These are phyloP conservation scores for Ophiostoma australiae DNA, from an alignment of 2,329 filamentous ascomycete species.

Conservation along the genomic window DNA sequence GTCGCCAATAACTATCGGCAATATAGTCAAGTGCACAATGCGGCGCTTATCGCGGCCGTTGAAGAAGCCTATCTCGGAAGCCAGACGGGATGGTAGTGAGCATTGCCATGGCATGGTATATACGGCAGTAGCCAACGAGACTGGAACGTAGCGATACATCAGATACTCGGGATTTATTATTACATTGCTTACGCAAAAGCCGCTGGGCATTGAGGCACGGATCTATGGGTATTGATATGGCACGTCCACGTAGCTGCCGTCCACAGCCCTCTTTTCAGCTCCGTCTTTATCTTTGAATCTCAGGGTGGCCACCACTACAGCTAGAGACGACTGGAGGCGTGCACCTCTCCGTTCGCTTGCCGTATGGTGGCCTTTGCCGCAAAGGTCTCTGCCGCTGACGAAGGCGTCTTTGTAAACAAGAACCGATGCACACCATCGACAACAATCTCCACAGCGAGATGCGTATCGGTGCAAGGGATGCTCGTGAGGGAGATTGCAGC, in stretches of 20 bases:
- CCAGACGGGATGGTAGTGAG: too few species aligned
- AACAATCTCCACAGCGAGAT: not conserved
- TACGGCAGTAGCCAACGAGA: too few species aligned
- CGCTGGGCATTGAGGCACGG: not conserved
- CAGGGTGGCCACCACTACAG: not conserved
- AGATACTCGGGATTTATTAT: not conserved
- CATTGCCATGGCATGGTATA: too few species aligned
- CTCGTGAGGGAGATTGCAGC: not conserved
- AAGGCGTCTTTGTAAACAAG: not conserved
- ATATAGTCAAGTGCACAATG: too few species aligned
- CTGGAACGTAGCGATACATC: not conserved
- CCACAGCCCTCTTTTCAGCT: not conserved
- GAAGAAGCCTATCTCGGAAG: too few species aligned
- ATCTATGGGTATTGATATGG: not conserved
- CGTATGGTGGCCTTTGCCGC: not conserved
- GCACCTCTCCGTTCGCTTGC: not conserved
- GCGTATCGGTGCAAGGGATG: not conserved
- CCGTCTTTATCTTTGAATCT: not conserved
- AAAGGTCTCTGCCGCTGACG: not conserved
- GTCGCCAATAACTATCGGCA: too few species aligned
- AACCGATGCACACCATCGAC: not conserved
- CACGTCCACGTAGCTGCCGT: not conserved
- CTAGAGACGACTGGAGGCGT: not conserved
- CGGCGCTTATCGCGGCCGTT: too few species aligned
- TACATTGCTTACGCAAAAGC: not conserved